Evolutionary conservation across 257 asterid species (phyloP).

Genomic region (Capsicum baccatum): DNA sequence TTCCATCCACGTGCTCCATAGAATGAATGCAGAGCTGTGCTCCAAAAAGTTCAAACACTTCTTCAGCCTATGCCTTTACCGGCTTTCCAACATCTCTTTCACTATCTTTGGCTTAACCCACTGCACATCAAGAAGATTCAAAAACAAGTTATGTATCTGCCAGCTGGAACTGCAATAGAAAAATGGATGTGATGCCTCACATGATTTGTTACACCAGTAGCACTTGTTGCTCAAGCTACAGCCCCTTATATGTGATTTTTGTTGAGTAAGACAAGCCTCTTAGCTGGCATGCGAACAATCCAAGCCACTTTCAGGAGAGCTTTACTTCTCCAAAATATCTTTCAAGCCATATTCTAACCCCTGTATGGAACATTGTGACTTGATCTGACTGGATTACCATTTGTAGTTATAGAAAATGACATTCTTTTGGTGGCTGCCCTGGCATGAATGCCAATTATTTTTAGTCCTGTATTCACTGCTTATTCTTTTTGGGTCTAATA

Average conservation of each 20-base stretch:
- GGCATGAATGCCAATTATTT: background rate
- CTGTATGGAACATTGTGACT: background rate
- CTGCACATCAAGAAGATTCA: background rate
- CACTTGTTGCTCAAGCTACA: background rate
- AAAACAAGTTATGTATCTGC: background rate
- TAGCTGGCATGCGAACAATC: background rate
- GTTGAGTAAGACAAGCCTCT: constrained; percentile 2
- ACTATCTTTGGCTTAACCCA: background rate
- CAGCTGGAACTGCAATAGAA: background rate
- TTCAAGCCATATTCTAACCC: background rate
- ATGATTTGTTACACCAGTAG: background rate
- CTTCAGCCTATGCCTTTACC: background rate
- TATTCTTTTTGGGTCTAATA: constrained; percentile 18
- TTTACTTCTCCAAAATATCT: constrained; percentile 15
- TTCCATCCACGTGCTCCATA: background rate
- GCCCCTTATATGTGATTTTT: background rate
- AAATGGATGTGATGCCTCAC: background rate
- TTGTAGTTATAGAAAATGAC: background rate
- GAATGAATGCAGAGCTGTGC: background rate
- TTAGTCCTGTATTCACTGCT: constrained; percentile 16
- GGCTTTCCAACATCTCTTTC: background rate
- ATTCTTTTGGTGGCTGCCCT: background rate
- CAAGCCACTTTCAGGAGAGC: background rate
- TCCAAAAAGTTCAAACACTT: background rate
- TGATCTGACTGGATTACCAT: background rate